phyloP scores from a whole-genome alignment of 331 rosid genomes.

The Saraca asoca region DNA sequence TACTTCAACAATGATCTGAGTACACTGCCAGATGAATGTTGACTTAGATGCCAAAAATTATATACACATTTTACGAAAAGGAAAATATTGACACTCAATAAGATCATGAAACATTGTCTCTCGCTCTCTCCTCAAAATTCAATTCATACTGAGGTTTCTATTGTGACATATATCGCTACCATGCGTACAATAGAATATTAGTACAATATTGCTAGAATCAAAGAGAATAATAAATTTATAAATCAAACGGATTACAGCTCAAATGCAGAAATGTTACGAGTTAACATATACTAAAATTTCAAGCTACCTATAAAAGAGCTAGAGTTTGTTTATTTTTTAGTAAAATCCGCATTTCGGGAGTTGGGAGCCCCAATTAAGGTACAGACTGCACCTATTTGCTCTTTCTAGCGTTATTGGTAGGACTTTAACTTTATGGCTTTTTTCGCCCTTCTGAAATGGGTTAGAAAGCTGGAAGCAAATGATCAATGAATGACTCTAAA shows the following conservation, averaged over 20 bases:
- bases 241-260: slow-evolving; percentile 17
- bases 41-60: no score
- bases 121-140: no score
- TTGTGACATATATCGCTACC: neutral
- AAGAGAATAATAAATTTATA: neutral
- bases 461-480: slow-evolving; percentile 31
- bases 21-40: no score
- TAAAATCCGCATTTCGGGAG: neutral
- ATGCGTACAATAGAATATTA: neutral
- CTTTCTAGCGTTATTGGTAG: slow-evolving; percentile 14
- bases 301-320: slow-evolving; percentile 27
- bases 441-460: slow-evolving; percentile 40
- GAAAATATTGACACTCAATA: no score
- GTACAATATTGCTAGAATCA: neutral
- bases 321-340: slow-evolving; percentile 27
- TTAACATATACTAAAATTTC: slow-evolving; percentile 27
- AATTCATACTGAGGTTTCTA: no score
- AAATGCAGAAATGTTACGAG: slow-evolving; percentile 5
- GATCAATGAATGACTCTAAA: no score
- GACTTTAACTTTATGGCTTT: slow-evolving; percentile 26
- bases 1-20: no score
- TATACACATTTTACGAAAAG: no score
- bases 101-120: no score
- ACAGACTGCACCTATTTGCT: slow-evolving; percentile 11
- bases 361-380: neutral